Conservation (phyloP, 352 stramenopile genomes). For the Phytopythium vexans region DNA sequence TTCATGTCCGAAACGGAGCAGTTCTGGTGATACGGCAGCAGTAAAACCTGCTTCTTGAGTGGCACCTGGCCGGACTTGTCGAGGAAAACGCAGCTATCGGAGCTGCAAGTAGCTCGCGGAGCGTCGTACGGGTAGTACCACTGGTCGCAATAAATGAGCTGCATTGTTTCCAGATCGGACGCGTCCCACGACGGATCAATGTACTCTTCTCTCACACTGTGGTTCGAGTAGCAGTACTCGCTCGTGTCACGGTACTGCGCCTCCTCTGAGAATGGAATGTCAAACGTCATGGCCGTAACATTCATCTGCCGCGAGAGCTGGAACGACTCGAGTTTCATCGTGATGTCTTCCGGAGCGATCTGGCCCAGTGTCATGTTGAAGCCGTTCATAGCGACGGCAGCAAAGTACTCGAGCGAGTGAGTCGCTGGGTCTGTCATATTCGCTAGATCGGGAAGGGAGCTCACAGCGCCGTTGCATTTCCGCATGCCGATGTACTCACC, state of each 20-base stretch:
- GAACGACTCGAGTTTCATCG: constrained; percentile 26
- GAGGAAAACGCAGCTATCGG: constrained; percentile 33
- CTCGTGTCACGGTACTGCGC: constrained; percentile 26
- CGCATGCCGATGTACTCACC: constrained; percentile 20
- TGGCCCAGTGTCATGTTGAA: constrained; percentile 23
- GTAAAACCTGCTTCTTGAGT: constrained; percentile 32
- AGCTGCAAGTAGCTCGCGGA: constrained; percentile 22
- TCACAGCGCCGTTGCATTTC: constrained; percentile 25
- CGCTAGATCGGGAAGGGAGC: constrained; percentile 19
- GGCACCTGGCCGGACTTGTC: constrained; percentile 26
- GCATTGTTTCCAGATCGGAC: not conserved
- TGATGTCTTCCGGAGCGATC: constrained; percentile 18
- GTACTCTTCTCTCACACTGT: constrained; percentile 3
- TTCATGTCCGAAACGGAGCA: constrained; percentile 30
- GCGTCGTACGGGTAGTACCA: constrained; percentile 22
- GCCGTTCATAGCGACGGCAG: constrained; percentile 14
- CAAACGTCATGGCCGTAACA: constrained; percentile 31
- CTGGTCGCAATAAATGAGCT: constrained; percentile 12
- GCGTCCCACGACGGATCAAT: not conserved
- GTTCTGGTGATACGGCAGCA: constrained; percentile 38
- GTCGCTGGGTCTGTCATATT: constrained; percentile 23
- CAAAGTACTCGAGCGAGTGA: constrained; percentile 20
- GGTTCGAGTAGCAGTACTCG: constrained; percentile 17
- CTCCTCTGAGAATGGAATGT: constrained; percentile 19
- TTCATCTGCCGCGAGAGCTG: constrained; percentile 28